Evolutionary conservation across 1,139 yeast species (phyloP), one percentile per base, ranked within the genome.

Genomic region (Sugiyamaella neomexicana): DNA sequence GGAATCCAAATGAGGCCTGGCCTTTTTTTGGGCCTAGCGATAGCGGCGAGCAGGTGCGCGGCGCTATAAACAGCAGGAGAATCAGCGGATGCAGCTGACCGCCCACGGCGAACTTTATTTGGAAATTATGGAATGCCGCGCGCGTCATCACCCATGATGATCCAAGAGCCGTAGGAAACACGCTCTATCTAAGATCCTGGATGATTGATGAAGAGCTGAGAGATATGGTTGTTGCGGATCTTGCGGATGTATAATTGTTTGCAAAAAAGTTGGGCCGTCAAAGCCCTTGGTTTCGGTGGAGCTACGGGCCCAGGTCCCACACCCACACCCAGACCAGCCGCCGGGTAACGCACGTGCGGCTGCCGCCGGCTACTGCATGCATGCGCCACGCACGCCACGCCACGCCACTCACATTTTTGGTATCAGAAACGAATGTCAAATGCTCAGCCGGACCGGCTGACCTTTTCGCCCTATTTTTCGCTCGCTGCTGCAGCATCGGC

Each of bases 71-170:
- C 5, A 39, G 15, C n/a, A n/a, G 20, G 5, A 8, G 27, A 8
- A 8, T 16, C 9, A 13, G 16, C 8, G 43, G 43, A 6, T 15
- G 43, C 8, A 40, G 23, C 20, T 42, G 34, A 8, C 12, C 36
- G 17, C 46, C 17, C 34, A 42, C 46, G 46, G 36, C 36, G 46
- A 42, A 42, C 36, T 23, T 29, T 42, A 13, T 13, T 5, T 42
- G 36, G 46, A 42, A 42, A 29, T 8, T 42, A 42, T 42, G 41
- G 41, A 38, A 38, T 38, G 41, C 41, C 41, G 41, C 41, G 41
- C 41, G 38, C 38, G 38, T n/a, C 16, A 7, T 8, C 36, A 31
- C 3, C 36, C 3, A 20, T 20, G 25, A n/a, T n/a, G n/a, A n/a
- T n/a, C n/a, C n/a, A n/a, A n/a, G n/a, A n/a, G n/a, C n/a, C n/a